These are phyloP conservation scores for Theobroma grandiflorum DNA, from an alignment of 441 rosid species.

Conservation along the genomic window DNA sequence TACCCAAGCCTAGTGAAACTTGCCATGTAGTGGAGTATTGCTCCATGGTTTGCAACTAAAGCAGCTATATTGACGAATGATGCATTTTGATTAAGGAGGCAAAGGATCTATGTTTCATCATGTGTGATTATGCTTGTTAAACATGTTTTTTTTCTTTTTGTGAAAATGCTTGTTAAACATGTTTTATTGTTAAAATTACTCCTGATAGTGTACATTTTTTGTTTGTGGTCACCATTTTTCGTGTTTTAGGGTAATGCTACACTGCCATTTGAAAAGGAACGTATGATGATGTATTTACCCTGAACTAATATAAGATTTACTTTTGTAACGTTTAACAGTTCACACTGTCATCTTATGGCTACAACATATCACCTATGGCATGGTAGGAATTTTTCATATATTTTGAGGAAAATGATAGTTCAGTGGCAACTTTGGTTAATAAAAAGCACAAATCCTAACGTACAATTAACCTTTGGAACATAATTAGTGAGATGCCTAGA, in stretches of 20 bases:
- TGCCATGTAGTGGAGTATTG: background rate
- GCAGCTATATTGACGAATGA: background rate
- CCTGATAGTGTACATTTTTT: background rate
- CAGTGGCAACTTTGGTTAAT: background rate
- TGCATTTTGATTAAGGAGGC: background rate
- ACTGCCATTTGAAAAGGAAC: background rate
- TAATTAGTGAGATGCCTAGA: no score
- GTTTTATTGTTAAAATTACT: background rate
- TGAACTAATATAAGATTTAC: background rate
- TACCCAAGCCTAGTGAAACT: background rate
- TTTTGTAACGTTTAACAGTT: background rate
- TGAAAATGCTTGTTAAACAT: no score
- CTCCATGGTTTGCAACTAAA: background rate
- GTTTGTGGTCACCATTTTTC: background rate
- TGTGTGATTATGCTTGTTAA: constrained; percentile 8
- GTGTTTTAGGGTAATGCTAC: background rate
- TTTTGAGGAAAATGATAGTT: constrained; percentile 11
- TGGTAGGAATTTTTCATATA: background rate
- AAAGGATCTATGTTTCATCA: background rate
- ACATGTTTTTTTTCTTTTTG: no score
- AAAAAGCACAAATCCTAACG: no score
- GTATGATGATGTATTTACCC: background rate
- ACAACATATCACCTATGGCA: background rate
- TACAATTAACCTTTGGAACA: no score
- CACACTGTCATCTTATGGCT: background rate